Evolutionary conservation across 768 basidiomycete species (phyloP).

Genomic region (Cystobasidium tubakii): DNA sequence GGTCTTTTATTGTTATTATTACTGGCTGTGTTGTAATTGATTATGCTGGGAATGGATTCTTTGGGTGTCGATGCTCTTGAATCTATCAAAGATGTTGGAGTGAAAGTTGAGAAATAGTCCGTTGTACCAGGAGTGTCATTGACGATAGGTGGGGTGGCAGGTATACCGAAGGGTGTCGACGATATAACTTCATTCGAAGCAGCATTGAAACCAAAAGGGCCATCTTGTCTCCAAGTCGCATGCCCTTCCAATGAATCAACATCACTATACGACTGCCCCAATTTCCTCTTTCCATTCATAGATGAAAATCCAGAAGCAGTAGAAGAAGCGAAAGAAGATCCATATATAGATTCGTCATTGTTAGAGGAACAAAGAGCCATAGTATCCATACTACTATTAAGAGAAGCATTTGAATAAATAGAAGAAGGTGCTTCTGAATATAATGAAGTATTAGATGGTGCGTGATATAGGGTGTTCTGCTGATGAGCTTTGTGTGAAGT

Average conservation of each 20-base stretch:
- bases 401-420: background rate
- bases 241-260: background rate
- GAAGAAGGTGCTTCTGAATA: background rate
- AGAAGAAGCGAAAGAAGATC: conserved; percentile 19
- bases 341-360: background rate
- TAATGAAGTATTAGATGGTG: background rate
- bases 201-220: background rate
- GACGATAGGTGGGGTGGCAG: background rate
- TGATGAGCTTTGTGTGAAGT: background rate
- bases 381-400: conserved; percentile 17
- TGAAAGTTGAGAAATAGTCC: background rate
- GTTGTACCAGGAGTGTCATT: background rate
- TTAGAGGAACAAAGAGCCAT: background rate
- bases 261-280: background rate
- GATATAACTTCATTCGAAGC: background rate
- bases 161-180: background rate
- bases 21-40: background rate
- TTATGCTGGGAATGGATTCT: background rate
- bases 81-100: background rate
- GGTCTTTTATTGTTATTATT: background rate
- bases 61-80: background rate
- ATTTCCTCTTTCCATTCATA: background rate
- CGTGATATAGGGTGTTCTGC: background rate
- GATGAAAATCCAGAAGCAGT: conserved; percentile 10
- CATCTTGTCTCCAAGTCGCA: background rate